These are phyloP conservation scores for Agrostemma githago DNA, from an alignment of 148 eudicot genomes.

Conservation along the genomic window DNA sequence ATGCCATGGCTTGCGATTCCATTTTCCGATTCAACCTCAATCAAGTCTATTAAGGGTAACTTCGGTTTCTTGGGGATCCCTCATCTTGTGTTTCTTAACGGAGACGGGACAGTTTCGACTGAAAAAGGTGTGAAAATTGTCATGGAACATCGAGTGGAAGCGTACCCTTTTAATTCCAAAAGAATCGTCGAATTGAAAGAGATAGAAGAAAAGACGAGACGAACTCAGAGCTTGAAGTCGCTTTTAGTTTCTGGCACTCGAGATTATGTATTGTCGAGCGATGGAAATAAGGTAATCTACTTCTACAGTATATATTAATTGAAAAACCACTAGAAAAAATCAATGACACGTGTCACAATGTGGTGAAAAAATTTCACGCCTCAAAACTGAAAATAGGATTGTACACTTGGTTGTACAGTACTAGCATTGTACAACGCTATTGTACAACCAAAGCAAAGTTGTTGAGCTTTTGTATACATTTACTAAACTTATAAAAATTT, in stretches of 20 bases:
- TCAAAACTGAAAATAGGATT: no score
- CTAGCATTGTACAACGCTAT: no score
- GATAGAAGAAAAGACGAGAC: slow-evolving; percentile 38
- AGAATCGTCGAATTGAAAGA: slow-evolving; percentile 36
- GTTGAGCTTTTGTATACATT: no score
- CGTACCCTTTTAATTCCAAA: slow-evolving; percentile 40
- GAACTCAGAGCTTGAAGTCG: slow-evolving; percentile 42
- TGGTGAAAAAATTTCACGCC: no score
- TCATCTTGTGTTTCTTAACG: slow-evolving; percentile 41
- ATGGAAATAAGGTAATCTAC: slow-evolving; percentile 32
- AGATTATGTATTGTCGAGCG: slow-evolving; percentile 40
- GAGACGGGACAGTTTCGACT: slow-evolving; percentile 36
- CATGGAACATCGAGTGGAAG: slow-evolving; percentile 34
- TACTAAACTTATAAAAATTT: no score
- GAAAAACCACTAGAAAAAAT: no score
- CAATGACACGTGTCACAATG: no score
- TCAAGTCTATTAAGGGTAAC: slow-evolving; percentile 12
- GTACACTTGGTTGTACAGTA: no score
- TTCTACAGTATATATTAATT: no score
- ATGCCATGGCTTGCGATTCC: slow-evolving; percentile 65
- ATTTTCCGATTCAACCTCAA: slow-evolving; percentile 33
- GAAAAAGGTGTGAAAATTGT: slow-evolving; percentile 37
- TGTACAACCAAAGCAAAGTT: no score
- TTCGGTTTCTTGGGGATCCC: slow-evolving; percentile 47
- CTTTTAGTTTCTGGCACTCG: slow-evolving; percentile 41